A percentile compares a stretch with the other conserved stretches of the same genome.
These are phyloP conservation scores for Pichia ethanolica DNA, from an alignment of 805 yeast species.

Conservation along the genomic window DNA sequence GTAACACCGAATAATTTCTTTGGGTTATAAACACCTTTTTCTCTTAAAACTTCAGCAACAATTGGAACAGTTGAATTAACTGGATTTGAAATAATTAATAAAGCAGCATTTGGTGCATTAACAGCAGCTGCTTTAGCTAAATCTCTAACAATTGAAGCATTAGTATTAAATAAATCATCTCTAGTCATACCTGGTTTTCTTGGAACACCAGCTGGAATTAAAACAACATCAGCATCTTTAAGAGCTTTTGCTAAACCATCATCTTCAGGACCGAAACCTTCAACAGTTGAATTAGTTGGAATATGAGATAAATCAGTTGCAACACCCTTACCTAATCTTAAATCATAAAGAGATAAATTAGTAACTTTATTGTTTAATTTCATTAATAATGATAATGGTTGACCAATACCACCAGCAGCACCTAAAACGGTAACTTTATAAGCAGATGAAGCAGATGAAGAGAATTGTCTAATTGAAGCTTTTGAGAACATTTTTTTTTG, in stretches of 20 bases:
- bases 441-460: slow-evolving; percentile 57
- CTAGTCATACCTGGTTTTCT: slow-evolving; percentile 99
- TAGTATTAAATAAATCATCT: slow-evolving; percentile 93
- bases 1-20: slow-evolving; percentile 93
- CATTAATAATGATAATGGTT: slow-evolving; percentile 74
- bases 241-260: slow-evolving; percentile 65
- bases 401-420: slow-evolving; percentile 95
- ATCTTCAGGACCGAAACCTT: slow-evolving; percentile 75
- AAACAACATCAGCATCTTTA: slow-evolving; percentile 73
- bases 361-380: slow-evolving; percentile 87
- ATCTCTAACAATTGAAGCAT: slow-evolving; percentile 91
- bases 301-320: slow-evolving; percentile 94
- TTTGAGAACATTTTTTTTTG: slow-evolving; percentile 42
- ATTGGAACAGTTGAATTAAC: slow-evolving; percentile 97
- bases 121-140: slow-evolving; percentile 82
- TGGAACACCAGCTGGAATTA: slow-evolving; percentile 97
- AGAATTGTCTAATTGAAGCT: slow-evolving; percentile 46
- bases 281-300: slow-evolving; percentile 84
- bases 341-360: slow-evolving; percentile 77
- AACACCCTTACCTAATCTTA: slow-evolving; percentile 91
- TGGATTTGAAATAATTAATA: slow-evolving; percentile 85
- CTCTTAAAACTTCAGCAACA: slow-evolving; percentile 86
- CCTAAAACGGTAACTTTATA: slow-evolving; percentile 78
- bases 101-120: slow-evolving; percentile 74
- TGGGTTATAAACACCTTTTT: slow-evolving; percentile 83